A percentile compares a stretch with the other conserved stretches of the same genome.
Evolutionary conservation across 768 basidiomycete genomes (phyloP).

Genomic region (Mycena venus): DNA sequence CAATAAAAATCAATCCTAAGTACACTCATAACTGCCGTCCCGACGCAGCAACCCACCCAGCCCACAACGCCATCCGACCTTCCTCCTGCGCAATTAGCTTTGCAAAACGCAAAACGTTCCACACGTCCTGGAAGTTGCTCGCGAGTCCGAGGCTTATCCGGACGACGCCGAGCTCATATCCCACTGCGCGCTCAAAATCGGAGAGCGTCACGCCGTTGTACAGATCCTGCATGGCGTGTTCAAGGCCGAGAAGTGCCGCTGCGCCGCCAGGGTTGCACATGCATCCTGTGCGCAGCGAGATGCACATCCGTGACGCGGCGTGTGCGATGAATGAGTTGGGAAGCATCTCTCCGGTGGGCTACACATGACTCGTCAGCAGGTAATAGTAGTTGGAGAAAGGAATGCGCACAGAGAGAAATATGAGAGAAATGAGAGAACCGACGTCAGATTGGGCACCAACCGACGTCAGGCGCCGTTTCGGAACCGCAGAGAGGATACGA

Average conservation of each 20-base stretch:
- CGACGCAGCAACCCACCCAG: neutral
- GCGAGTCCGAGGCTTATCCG: constrained; percentile 84
- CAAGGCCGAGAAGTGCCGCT: constrained; percentile 76
- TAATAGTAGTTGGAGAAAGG: neutral
- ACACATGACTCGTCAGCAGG: neutral
- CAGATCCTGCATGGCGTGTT: constrained; percentile 72
- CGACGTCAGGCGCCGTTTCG: constrained; percentile 62
- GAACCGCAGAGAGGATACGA: constrained; percentile 74
- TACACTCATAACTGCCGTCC: too few relatives aligned
- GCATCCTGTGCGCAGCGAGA: constrained; percentile 87
- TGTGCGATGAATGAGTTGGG: constrained; percentile 82
- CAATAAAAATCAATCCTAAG: too few relatives aligned
- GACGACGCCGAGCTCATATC: constrained; percentile 79
- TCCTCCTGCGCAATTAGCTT: constrained; percentile 55
- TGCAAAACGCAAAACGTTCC: constrained; percentile 66
- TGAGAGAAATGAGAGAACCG: constrained; percentile 71
- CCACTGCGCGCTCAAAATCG: constrained; percentile 71
- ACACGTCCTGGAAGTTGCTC: constrained; percentile 82
- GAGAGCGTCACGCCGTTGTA: constrained; percentile 69
- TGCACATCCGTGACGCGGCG: constrained; percentile 70
- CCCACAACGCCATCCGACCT: constrained; percentile 33
- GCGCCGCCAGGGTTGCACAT: constrained; percentile 91
- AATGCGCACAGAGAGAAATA: constrained; percentile 70
- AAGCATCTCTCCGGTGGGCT: constrained; percentile 78
- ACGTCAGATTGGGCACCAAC: constrained; percentile 76